Base-by-base conservation (phyloP, 1,139 yeast genomes). In the Candida glucosophila region DNA sequence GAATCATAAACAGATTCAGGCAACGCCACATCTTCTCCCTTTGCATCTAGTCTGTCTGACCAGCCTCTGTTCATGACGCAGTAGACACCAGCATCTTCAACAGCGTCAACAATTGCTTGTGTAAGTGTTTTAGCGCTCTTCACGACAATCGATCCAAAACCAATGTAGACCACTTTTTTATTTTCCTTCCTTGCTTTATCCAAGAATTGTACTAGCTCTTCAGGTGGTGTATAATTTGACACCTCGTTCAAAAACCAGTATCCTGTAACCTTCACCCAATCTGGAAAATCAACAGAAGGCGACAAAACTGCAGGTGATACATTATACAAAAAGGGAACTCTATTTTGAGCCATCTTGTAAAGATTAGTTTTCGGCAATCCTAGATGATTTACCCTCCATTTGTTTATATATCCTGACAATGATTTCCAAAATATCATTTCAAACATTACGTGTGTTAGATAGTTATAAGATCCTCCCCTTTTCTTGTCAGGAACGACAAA, bases 371-470 rank as follows among this genome's bases (percentile, higher is more conserved):
- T 70, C 0, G 76, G 76, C 20, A 88, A 50, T 1, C 67, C 67
- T 26, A 90, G 61, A 2, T 67, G 65, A 31, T 76, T 70, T 20
- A 67, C 77, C 42, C 97, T 69, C 96, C 96, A 88, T 39, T 68
- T 68, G 51, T 88, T 88, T 7, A 90, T 80, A 43, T 85, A 95
- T 5, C 80, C 72, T n/a, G 90, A 68, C 8, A 83, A 85, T 2
- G 95, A 96, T 44, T 79, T 78, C 97, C 97, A 88, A 36, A 88
- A 81, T 6, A 88, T 77, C 40, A 79, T 85, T 44, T 90, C 97
- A 57, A 88, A 88, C 57, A 88, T 70, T 3, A 85, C 88, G 52
- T 90, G 94, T 0, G 97, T 86, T 53, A 90, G 60, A 44, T 83
- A 83, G 47, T 88, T 88, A 53, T 88, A 88, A 4, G 90, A 78